Evolutionary conservation across 2,329 filamentous ascomycete species (phyloP).

Genomic region (Pseudomassariella vexata): DNA sequence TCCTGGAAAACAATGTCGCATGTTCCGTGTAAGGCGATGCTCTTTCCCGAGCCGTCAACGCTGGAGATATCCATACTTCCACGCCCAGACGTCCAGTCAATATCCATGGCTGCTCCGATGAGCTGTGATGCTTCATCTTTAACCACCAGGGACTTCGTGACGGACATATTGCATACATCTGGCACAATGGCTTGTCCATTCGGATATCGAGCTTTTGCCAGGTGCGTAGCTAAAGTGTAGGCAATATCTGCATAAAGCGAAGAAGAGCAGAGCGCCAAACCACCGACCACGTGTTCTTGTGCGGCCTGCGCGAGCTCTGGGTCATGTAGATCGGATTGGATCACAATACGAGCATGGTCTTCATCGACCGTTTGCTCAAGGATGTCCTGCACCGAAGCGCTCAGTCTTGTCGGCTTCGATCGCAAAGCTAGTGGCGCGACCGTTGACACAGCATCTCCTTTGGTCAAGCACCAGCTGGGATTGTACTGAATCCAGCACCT

Average conservation of each 20-base stretch:
- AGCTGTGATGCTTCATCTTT: too few species aligned
- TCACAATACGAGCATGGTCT: slow-evolving; percentile 39
- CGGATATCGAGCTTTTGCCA: slow-evolving; percentile 44
- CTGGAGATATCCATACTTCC: slow-evolving; percentile 21
- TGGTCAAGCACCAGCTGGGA: slow-evolving; percentile 57
- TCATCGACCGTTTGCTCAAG: slow-evolving; percentile 28
- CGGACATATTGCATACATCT: slow-evolving; percentile 41
- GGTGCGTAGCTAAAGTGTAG: slow-evolving; percentile 50
- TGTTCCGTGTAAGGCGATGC: too few species aligned
- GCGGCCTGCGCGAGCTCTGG: slow-evolving; percentile 51
- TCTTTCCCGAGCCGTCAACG: too few species aligned
- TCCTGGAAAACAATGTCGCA: too few species aligned
- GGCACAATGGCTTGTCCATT: slow-evolving; percentile 35
- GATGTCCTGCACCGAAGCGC: slow-evolving; percentile 13
- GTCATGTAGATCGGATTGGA: slow-evolving; percentile 49
- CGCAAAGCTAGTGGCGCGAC: slow-evolving; percentile 1
- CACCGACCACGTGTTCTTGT: slow-evolving; percentile 27
- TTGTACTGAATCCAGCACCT: slow-evolving; percentile 42
- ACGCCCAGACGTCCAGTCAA: slow-evolving; percentile 43
- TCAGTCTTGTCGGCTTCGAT: slow-evolving; percentile 8
- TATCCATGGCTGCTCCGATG: slow-evolving; percentile 30
- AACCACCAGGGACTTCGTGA: slow-evolving; percentile 46
- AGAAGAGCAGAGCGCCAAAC: slow-evolving; percentile 25
- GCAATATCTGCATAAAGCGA: slow-evolving; percentile 56
- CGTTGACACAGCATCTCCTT: slow-evolving; percentile 41